A percentile compares a stretch with the other conserved stretches of the same genome.
Evolutionary conservation across 768 basidiomycete species (phyloP).

Genomic region (Mycena vitilis): DNA sequence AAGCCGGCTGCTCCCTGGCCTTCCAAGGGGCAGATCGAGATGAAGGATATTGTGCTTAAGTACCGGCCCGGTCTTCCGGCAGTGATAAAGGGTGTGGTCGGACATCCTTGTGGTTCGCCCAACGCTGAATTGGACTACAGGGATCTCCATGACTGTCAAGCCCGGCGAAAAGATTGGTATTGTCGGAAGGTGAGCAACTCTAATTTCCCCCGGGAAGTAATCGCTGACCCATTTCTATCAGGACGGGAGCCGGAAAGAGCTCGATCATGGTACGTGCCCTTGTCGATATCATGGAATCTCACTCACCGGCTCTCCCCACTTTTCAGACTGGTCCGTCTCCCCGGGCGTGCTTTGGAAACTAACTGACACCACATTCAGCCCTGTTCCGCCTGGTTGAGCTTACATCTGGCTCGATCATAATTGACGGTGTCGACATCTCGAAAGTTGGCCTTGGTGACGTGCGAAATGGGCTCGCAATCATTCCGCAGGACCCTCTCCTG

Average conservation of each 20-base stretch:
- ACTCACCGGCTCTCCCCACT: constrained; percentile 46
- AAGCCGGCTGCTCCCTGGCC: constrained; percentile 82
- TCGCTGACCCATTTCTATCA: constrained; percentile 33
- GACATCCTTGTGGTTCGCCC: neutral
- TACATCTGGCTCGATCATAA: constrained; percentile 74
- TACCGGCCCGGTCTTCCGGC: constrained; percentile 91
- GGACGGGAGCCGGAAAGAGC: constrained; percentile 90
- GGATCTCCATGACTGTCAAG: constrained; percentile 71
- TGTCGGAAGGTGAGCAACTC: constrained; percentile 64
- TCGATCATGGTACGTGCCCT: constrained; percentile 73
- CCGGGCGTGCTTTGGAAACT: constrained; percentile 2
- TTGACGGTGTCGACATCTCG: constrained; percentile 89
- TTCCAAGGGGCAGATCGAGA: constrained; percentile 72
- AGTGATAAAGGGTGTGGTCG: constrained; percentile 74
- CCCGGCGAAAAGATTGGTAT: constrained; percentile 93
- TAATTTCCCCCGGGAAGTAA: no score
- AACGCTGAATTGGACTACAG: constrained; percentile 25
- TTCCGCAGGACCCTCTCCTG: constrained; percentile 80
- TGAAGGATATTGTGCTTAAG: constrained; percentile 80
- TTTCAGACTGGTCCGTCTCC: constrained; percentile 3
- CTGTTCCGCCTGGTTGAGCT: constrained; percentile 89
- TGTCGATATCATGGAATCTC: neutral
- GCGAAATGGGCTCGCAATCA: constrained; percentile 76
- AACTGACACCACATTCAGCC: constrained; percentile 47
- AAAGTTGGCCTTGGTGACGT: constrained; percentile 82